A percentile compares a stretch with the other conserved stretches of the same genome.
Evolutionary conservation across 2,329 filamentous ascomycete species (phyloP).

Genomic region (Fusarium oligoseptatum): DNA sequence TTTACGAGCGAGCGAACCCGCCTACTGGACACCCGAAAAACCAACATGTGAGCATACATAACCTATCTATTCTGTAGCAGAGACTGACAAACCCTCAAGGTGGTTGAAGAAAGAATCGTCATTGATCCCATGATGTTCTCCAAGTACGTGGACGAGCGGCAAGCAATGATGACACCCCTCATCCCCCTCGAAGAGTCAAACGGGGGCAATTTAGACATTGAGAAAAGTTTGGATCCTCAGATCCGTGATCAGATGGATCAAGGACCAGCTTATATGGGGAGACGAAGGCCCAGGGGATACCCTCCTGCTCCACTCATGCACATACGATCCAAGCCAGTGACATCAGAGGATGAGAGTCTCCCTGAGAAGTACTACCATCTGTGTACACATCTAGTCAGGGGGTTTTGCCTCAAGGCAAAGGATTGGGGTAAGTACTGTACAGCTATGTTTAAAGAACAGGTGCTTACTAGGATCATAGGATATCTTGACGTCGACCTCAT

Average conservation of each 20-base stretch:
- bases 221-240: neutral
- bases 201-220: neutral
- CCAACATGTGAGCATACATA: neutral
- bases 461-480: neutral
- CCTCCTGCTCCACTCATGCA: too few relatives aligned
- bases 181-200: neutral
- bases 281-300: too few relatives aligned
- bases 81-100: neutral
- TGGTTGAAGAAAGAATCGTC: constrained; percentile 1
- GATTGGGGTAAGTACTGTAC: constrained; percentile 11
- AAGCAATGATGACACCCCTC: neutral
- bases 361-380: neutral
- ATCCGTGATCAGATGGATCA: neutral
- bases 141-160: neutral
- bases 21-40: neutral
- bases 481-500: constrained; percentile 12
- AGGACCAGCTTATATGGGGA: too few relatives aligned
- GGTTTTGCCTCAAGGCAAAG: constrained; percentile 17
- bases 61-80: neutral
- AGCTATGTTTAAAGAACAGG: too few relatives aligned
- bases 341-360: neutral
- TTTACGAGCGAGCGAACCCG: neutral
- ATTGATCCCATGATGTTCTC: neutral
- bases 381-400: constrained; percentile 1
- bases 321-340: neutral